phyloP scores from a whole-genome alignment of 75 land plant genomes.

The Pinus taeda region DNA sequence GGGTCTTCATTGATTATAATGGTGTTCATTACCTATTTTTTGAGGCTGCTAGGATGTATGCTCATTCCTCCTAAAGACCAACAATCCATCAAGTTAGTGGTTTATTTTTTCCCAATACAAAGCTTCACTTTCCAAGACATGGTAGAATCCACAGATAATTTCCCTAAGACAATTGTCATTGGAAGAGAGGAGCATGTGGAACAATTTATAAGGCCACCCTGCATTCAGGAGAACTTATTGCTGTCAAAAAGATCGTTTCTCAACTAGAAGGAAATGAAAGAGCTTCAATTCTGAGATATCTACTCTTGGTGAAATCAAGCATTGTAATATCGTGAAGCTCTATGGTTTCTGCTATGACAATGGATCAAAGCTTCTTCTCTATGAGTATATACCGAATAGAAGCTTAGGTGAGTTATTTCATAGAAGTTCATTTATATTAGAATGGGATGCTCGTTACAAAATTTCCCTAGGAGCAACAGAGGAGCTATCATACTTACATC shows the following conservation, averaged over 20 bases:
- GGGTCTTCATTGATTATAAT: conserved; percentile 60
- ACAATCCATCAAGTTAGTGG: conserved; percentile 22
- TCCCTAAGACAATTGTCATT: conserved; percentile 51
- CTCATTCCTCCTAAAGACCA: conserved; percentile 25
- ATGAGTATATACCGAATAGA: conserved; percentile 78
- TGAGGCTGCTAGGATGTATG: conserved; percentile 38
- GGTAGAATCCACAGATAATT: conserved; percentile 73
- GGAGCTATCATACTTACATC: conserved; percentile 85
- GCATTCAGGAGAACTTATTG: conserved; percentile 54
- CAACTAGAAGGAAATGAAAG: conserved; percentile 56
- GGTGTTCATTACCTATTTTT: conserved; percentile 38
- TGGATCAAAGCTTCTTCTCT: conserved; percentile 64
- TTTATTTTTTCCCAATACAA: conserved; percentile 46
- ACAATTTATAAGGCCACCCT: conserved; percentile 80
- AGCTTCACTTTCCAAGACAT: conserved; percentile 66
- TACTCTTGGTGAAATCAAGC: conserved; percentile 79
- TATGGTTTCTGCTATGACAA: conserved; percentile 71
- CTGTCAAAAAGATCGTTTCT: conserved; percentile 66
- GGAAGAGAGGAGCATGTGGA: conserved; percentile 89
- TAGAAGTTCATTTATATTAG: conserved; percentile 38
- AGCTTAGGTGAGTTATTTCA: conserved; percentile 73
- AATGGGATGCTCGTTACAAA: conserved; percentile 72
- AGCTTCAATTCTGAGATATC: conserved; percentile 71
- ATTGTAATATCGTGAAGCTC: conserved; percentile 78
- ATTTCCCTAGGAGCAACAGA: conserved; percentile 91